These are phyloP conservation scores for Stagonosporopsis chrysanthemi DNA, from an alignment of 2,329 filamentous ascomycete species.

Conservation along the genomic window DNA sequence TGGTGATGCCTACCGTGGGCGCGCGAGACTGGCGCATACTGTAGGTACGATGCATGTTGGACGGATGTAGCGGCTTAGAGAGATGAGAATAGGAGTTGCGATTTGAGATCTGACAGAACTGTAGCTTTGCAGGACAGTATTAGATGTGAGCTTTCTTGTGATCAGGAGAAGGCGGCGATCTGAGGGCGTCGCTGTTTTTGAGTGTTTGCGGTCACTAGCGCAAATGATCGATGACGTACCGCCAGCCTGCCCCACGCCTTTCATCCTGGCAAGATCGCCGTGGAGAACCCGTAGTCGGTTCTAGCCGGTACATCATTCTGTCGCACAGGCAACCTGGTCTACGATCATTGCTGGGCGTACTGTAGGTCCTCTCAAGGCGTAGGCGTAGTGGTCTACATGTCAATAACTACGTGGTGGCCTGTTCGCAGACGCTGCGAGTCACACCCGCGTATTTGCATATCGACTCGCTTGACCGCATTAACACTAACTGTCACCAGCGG, in stretches of 20 bases:
- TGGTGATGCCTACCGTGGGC: constrained; percentile 65
- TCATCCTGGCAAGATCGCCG: constrained; percentile 21
- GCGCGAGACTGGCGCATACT: constrained; percentile 85
- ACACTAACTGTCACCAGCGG: neutral
- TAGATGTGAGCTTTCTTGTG: constrained; percentile 7
- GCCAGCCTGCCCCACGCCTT: constrained; percentile 10
- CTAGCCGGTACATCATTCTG: constrained; percentile 21
- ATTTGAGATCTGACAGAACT: constrained; percentile 1
- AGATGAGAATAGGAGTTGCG: neutral
- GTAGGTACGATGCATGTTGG: constrained; percentile 93
- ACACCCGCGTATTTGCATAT: neutral
- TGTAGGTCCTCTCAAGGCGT: neutral
- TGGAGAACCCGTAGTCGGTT: constrained; percentile 17
- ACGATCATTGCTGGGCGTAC: constrained; percentile 16
- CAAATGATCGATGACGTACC: constrained; percentile 16
- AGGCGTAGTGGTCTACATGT: constrained; percentile 8
- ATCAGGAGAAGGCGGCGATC: constrained; percentile 12
- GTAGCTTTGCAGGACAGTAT: neutral
- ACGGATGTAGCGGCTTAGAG: constrained; percentile 11
- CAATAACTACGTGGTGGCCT: neutral
- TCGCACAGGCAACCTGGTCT: constrained; percentile 20
- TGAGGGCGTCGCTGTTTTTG: constrained; percentile 21
- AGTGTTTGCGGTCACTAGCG: constrained; percentile 21
- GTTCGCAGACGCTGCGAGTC: neutral
- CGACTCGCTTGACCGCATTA: neutral